Conservation (phyloP, 352 stramenopile genomes). For the Globisporangium viniferum region DNA sequence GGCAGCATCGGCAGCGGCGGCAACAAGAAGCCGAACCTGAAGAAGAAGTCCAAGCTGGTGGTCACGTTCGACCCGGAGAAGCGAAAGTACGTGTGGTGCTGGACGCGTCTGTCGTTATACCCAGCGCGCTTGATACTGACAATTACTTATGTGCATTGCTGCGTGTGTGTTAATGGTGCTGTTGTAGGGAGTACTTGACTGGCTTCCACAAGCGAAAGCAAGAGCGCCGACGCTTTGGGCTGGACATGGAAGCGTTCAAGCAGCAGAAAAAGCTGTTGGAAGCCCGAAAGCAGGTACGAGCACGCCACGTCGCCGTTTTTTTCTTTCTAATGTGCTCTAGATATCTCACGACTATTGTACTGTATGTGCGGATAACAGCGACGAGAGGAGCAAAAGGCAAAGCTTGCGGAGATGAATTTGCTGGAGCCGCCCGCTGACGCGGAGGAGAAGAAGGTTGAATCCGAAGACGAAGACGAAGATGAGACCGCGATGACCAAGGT, state of each 20-base stretch:
- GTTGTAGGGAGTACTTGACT: slow-evolving; percentile 72
- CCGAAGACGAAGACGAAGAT: slow-evolving; percentile 23
- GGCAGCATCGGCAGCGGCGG: slow-evolving; percentile 19
- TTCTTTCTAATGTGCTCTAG: background rate
- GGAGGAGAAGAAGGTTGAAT: slow-evolving; percentile 39
- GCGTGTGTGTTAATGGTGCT: background rate
- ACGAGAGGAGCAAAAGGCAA: slow-evolving; percentile 76
- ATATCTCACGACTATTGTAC: background rate
- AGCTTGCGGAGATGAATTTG: slow-evolving; percentile 58
- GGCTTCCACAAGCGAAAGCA: slow-evolving; percentile 88
- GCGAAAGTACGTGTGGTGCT: slow-evolving; percentile 52
- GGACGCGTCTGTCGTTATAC: background rate
- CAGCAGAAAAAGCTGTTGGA: slow-evolving; percentile 81
- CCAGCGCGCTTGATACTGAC: background rate
- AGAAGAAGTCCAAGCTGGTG: slow-evolving; percentile 87
- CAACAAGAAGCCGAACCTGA: slow-evolving; percentile 33
- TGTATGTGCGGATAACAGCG: slow-evolving; percentile 22
- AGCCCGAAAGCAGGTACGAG: slow-evolving; percentile 65
- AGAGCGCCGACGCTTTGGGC: slow-evolving; percentile 77
- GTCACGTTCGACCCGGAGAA: slow-evolving; percentile 87
- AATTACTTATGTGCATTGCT: background rate
- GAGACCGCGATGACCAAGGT: slow-evolving; percentile 53
- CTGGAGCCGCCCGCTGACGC: slow-evolving; percentile 20
- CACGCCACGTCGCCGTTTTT: background rate
- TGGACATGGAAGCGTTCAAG: slow-evolving; percentile 90